Evolutionary conservation across 805 yeast species (phyloP).

Genomic region (Metschnikowia matae): DNA sequence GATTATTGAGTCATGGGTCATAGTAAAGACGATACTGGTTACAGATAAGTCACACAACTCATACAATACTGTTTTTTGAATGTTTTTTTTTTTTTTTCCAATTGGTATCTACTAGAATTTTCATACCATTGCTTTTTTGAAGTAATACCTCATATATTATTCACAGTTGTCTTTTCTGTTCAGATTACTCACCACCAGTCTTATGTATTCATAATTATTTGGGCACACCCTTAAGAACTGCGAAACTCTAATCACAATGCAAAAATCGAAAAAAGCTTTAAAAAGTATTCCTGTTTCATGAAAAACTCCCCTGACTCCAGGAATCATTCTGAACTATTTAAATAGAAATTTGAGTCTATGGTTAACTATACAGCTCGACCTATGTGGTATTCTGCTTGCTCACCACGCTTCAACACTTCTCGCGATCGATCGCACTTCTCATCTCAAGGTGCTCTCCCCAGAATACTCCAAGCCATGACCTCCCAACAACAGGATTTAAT

Average conservation of each 20-base stretch:
- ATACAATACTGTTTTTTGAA: no score
- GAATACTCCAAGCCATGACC: constrained; percentile 6
- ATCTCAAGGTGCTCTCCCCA: not conserved
- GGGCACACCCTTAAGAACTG: not conserved
- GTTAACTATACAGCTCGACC: no score
- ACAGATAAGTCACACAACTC: no score
- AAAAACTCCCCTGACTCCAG: not conserved
- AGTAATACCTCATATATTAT: no score
- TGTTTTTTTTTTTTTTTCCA: no score
- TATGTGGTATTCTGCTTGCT: not conserved
- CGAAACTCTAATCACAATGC: not conserved
- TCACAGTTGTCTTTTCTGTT: no score
- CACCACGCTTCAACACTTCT: not conserved
- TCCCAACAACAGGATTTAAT: constrained; percentile 57
- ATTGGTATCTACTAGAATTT: no score
- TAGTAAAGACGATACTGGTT: no score
- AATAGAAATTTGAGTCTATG: not conserved
- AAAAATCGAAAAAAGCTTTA: not conserved
- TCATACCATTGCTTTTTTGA: no score
- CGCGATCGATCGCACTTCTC: constrained; percentile 1
- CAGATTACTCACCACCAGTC: no score
- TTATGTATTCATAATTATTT: not conserved
- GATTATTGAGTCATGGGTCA: no score
- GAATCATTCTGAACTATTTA: not conserved
- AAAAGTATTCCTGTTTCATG: not conserved